Evolutionary conservation across 345 rosid genomes (phyloP).

Genomic region (Eutrema heterophyllum): DNA sequence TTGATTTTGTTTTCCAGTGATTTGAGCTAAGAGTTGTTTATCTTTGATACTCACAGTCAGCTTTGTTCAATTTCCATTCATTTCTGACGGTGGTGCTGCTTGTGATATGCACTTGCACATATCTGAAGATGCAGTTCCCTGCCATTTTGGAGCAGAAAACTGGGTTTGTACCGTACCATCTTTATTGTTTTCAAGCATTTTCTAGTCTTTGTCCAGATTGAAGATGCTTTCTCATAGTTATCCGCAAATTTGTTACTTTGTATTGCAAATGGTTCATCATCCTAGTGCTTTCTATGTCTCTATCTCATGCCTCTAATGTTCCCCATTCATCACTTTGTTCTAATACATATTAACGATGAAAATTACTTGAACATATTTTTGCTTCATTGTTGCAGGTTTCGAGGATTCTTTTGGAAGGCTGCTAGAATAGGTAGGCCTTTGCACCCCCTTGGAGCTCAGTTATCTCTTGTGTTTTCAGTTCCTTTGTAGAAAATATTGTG

Average conservation of each 20-base stretch:
- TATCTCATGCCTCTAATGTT: background rate
- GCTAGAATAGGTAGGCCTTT: slow-evolving; percentile 79
- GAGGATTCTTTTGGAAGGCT: slow-evolving; percentile 97
- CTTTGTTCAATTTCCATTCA: slow-evolving; percentile 93
- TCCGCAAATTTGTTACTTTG: background rate
- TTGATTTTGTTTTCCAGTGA: background rate
- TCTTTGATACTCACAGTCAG: slow-evolving; percentile 51
- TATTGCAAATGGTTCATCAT: background rate
- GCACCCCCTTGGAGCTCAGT: background rate
- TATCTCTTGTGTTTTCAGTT: background rate
- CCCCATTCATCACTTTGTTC: background rate
- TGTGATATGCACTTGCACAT: slow-evolving; percentile 89
- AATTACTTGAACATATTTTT: background rate
- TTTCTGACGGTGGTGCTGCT: slow-evolving; percentile 82
- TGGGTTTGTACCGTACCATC: slow-evolving; percentile 48
- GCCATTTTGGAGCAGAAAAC: slow-evolving; percentile 89
- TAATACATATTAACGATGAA: background rate
- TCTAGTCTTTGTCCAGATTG: background rate
- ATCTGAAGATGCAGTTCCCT: slow-evolving; percentile 94
- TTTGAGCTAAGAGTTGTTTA: slow-evolving; percentile 10
- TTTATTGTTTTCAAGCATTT: background rate
- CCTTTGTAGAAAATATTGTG: background rate
- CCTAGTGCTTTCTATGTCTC: background rate
- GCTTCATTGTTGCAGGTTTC: slow-evolving; percentile 49
- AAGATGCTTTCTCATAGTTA: background rate